Conservation (phyloP, 345 rosid genomes). For the Erodium maritimum region DNA sequence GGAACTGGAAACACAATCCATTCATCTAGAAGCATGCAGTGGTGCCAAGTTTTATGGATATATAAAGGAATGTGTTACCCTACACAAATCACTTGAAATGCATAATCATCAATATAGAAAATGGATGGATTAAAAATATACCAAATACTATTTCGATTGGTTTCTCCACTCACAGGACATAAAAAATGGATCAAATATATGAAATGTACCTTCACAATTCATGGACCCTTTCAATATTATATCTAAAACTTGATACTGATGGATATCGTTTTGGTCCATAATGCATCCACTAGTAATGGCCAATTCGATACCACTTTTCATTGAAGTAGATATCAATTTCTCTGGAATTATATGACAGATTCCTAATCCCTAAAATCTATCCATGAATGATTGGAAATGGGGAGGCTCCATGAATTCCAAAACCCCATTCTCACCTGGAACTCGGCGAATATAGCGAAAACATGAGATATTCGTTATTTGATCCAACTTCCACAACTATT, state of each 20-base stretch:
- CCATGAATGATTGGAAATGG: no score
- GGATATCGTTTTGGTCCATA: neutral
- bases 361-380: neutral
- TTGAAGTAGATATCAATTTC: no score
- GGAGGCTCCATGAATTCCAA: no score
- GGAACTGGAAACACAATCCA: neutral
- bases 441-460: no score
- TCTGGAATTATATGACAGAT: neutral
- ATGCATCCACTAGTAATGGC: neutral
- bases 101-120: no score
- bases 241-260: no score
- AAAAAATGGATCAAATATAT: neutral
- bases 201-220: neutral
- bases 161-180: neutral
- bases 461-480: neutral
- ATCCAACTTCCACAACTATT: neutral
- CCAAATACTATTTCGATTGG: neutral
- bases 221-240: no score
- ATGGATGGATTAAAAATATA: no score
- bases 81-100: no score
- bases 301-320: neutral
- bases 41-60: neutral
- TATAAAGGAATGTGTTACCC: no score
- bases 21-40: neutral
- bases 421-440: neutral